phyloP scores from a whole-genome alignment of 257 asterid genomes.

The Solanum bulbocastanum region DNA sequence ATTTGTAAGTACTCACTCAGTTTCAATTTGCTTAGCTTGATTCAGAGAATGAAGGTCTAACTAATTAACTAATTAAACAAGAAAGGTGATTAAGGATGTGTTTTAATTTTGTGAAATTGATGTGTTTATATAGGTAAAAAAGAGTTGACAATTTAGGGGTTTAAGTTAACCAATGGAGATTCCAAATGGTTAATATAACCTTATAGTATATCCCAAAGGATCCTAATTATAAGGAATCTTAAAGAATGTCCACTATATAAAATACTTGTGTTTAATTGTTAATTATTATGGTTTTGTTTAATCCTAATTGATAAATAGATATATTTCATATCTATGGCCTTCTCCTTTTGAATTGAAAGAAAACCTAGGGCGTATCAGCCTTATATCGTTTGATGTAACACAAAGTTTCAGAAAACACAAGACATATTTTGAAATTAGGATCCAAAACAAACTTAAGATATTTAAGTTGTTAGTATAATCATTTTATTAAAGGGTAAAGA shows the following conservation, averaged over 20 bases:
- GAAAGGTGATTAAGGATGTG: not conserved
- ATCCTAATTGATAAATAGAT: not conserved
- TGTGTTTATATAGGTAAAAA: slow-evolving; percentile 6
- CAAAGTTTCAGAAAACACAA: no score
- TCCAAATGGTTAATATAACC: not conserved
- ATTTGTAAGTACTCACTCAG: no score
- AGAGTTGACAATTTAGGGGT: slow-evolving; percentile 13
- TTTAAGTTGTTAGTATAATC: no score
- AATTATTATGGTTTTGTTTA: not conserved
- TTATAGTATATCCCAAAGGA: slow-evolving; percentile 24
- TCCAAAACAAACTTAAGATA: no score
- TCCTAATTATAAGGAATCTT: not conserved
- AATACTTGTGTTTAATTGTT: no score
- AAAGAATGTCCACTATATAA: not conserved
- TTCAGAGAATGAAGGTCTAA: not conserved
- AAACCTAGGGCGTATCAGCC: no score
- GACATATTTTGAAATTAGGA: no score
- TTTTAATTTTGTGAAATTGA: not conserved
- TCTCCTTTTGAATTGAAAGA: no score
- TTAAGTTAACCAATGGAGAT: slow-evolving; percentile 9
- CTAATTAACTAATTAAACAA: no score
- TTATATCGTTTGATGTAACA: no score
- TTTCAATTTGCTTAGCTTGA: not conserved
- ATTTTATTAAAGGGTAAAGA: no score
- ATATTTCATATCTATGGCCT: not conserved